phyloP scores from a whole-genome alignment of 2,329 filamentous ascomycete species.

The Epichloe festucae region DNA sequence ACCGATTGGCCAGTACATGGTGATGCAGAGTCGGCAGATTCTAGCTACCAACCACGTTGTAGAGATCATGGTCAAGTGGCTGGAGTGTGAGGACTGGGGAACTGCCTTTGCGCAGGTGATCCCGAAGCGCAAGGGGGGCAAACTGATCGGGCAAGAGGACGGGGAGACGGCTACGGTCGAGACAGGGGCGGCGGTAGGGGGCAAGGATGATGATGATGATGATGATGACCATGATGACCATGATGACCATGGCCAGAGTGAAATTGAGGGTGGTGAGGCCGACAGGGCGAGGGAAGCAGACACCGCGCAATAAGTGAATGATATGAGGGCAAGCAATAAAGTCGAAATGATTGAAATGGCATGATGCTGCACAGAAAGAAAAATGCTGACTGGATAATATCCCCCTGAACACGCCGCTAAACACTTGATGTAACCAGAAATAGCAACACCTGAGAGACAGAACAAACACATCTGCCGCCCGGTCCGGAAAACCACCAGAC shows the following conservation, averaged over 20 bases:
- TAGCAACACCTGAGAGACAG: too few relatives aligned
- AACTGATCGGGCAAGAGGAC: conserved; percentile 35
- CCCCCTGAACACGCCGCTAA: too few relatives aligned
- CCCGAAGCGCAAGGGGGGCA: conserved; percentile 77
- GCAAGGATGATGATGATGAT: conserved; percentile 15
- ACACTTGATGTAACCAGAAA: too few relatives aligned
- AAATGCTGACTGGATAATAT: too few relatives aligned
- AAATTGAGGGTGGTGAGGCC: conserved; percentile 1
- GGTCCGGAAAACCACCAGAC: too few relatives aligned
- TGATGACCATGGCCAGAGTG: not conserved
- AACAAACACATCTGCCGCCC: too few relatives aligned
- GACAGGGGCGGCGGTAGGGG: conserved; percentile 14
- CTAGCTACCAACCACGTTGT: conserved; percentile 91
- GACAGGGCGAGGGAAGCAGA: not conserved
- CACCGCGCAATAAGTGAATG: not conserved
- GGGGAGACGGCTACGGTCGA: conserved; percentile 10
- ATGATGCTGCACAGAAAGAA: not conserved
- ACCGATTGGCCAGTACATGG: conserved; percentile 89
- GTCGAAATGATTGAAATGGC: not conserved
- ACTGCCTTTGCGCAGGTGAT: conserved; percentile 79
- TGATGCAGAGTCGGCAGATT: conserved; percentile 77
- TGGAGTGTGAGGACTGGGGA: conserved; percentile 85
- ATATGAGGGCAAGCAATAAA: not conserved
- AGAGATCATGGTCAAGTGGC: conserved; percentile 91
- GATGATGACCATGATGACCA: not conserved